Evolutionary conservation across 768 basidiomycete genomes (phyloP), one percentile per base, ranked within the genome.

Genomic region (Boletales sp.): DNA sequence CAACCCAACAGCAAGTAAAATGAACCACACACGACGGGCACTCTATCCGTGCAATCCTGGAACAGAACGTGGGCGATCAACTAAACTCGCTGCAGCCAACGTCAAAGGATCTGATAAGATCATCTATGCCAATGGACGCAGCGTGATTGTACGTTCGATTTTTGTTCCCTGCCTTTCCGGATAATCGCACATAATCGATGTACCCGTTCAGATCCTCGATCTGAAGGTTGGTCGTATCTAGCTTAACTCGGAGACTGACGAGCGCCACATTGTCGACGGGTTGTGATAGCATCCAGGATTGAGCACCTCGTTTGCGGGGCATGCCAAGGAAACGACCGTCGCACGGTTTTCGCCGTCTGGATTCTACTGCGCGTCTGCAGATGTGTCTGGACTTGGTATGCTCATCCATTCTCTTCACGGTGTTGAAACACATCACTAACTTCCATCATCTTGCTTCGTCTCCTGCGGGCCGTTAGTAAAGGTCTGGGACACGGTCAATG

Each of bases 361-460:
- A 24, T 97, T 85, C 70, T 98, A 97, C 70, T 93, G 90, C 62
- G 94, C 95, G 5, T 95, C 92, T 29, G 95, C 81, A 19, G 94
- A 98, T 65, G 69, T 78, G 5, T 73, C 75, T 29, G 94, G 94
- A 36, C 89, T 82, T 47, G 92, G 92, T 90, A 55, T 48, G 78
- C 51, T 8, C 15, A 34, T 14, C 17, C 13, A 15, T 40, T n/a
- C 8, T 40, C 14, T 10, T 37, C 4, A 12, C 31, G 10, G 21
- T 11, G 19, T 45, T 30, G 15, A 13, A 17, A 11, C 31, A 41
- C 42, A 32, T 42, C 15, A 8, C 32, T 49, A 21, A 57, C 15
- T 27, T 36, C 17, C 6, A 32, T 13, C 27, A 10, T 30, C 2
- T 40, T 12, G 13, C 14, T 6, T 31, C 15, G 3, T 5, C 5